Conservation (phyloP, 257 asterid genomes). For the Nicotiana knightiana region DNA sequence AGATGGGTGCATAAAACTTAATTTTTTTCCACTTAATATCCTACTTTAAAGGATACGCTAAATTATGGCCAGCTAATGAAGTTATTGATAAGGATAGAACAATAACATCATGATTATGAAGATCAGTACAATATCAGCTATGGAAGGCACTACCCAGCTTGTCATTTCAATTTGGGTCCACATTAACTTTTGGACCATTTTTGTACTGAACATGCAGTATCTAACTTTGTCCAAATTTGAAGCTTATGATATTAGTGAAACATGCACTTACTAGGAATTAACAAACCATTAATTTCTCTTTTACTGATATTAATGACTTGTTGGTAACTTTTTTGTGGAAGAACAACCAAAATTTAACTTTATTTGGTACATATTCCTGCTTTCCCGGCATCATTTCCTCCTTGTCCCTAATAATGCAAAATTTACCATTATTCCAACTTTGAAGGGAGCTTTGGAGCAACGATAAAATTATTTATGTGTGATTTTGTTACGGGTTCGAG, state of each 20-base stretch:
- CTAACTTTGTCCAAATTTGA: conserved; percentile 27
- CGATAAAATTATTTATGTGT: too few species aligned
- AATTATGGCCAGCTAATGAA: conserved; percentile 15
- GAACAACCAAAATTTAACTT: background rate
- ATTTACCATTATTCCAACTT: background rate
- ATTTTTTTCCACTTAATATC: background rate
- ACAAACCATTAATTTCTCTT: background rate
- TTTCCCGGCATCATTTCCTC: conserved; percentile 31
- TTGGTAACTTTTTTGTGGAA: background rate
- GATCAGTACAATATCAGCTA: conserved; percentile 28
- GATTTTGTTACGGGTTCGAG: too few species aligned
- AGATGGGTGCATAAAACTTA: background rate
- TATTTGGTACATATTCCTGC: conserved; percentile 26
- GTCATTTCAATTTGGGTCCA: conserved; percentile 28
- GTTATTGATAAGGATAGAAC: conserved; percentile 34
- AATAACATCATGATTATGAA: conserved; percentile 42
- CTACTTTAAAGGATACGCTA: background rate
- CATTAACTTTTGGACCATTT: conserved; percentile 21
- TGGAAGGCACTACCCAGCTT: conserved; percentile 11
- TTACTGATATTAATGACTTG: conserved; percentile 8
- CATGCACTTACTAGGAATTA: conserved; percentile 9
- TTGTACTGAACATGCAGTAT: conserved; percentile 8
- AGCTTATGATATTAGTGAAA: conserved; percentile 27
- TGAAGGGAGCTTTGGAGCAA: too few species aligned
- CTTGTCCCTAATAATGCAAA: conserved; percentile 21